A percentile compares a stretch with the other conserved stretches of the same genome.
These are phyloP conservation scores for Acanthamoeba sp. DNA, from an alignment of 208 protist genomes.

Conservation along the genomic window DNA sequence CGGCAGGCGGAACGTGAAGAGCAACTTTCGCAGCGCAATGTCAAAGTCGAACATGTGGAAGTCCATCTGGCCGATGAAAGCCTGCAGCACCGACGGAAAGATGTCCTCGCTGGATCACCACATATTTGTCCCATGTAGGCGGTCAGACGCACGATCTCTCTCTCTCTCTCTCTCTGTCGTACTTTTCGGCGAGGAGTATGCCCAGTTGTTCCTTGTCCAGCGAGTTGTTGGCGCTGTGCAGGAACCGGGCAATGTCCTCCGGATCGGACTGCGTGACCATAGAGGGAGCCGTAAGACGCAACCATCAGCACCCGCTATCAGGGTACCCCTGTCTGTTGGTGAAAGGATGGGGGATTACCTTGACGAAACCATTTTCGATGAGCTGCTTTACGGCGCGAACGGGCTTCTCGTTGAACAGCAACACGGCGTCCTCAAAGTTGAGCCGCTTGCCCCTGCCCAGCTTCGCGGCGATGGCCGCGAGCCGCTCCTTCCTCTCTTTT, in stretches of 20 bases:
- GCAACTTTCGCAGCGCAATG: conserved; percentile 83
- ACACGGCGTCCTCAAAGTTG: conserved; percentile 15
- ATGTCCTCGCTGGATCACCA: conserved; percentile 31
- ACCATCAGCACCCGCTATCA: no score
- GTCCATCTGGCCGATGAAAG: conserved; percentile 52
- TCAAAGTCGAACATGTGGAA: conserved; percentile 64
- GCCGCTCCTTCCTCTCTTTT: background rate
- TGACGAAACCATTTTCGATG: background rate
- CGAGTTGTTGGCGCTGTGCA: conserved; percentile 56
- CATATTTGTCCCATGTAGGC: no score
- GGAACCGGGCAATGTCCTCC: conserved; percentile 44
- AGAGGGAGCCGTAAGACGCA: background rate
- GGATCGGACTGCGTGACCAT: background rate
- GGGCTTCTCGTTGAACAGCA: conserved; percentile 35
- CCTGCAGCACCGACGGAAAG: background rate
- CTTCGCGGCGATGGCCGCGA: background rate
- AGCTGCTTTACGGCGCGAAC: background rate
- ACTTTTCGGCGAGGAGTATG: conserved; percentile 42
- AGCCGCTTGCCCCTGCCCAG: background rate
- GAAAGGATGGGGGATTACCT: no score
- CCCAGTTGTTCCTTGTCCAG: conserved; percentile 41
- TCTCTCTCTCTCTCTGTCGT: background rate
- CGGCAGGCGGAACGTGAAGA: conserved; percentile 92
- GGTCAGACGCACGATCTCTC: no score
- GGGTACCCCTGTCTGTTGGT: background rate